Conservation (phyloP, 2,329 filamentous ascomycete genomes). For the Grosmannia serpens region DNA sequence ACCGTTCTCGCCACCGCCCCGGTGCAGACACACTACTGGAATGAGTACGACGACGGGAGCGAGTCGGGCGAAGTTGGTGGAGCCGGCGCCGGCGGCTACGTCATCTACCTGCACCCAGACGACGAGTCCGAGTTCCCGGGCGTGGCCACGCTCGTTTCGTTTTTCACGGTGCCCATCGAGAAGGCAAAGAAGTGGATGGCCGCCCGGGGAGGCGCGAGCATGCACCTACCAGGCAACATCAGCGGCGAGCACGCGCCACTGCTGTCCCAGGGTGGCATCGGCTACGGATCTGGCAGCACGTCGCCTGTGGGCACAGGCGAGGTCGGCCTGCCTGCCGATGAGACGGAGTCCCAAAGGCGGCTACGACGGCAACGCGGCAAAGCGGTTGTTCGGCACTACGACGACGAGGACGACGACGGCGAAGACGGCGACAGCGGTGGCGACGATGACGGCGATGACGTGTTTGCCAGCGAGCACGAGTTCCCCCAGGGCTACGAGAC, state of each 20-base stretch:
- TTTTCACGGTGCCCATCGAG: constrained; percentile 37
- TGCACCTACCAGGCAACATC: background rate
- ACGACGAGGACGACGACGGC: background rate
- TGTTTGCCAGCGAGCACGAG: constrained; percentile 26
- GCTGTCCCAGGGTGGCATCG: constrained; percentile 13
- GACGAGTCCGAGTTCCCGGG: constrained; percentile 50
- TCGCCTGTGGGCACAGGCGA: constrained; percentile 2
- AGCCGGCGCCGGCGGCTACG: constrained; percentile 50
- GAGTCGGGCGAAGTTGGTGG: constrained; percentile 45
- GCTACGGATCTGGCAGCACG: constrained; percentile 12
- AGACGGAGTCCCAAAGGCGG: background rate
- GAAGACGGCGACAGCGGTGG: constrained; percentile 5
- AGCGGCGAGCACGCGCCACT: constrained; percentile 18
- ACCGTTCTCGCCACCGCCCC: constrained; percentile 3
- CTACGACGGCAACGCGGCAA: background rate
- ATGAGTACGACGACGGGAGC: constrained; percentile 76
- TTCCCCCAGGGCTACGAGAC: constrained; percentile 40
- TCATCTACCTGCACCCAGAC: constrained; percentile 64
- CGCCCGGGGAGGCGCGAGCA: background rate
- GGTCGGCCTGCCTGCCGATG: background rate
- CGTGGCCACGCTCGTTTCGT: constrained; percentile 44
- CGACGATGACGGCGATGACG: constrained; percentile 18
- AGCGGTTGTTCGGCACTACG: constrained; percentile 4
- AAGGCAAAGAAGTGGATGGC: constrained; percentile 41
- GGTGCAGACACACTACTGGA: constrained; percentile 54